Percentiles rank a stretch among this genome's conserved stretches.
Conservation (phyloP, 371 early-diverging fungal genomes). For the Syncephalis plumigaleata region DNA sequence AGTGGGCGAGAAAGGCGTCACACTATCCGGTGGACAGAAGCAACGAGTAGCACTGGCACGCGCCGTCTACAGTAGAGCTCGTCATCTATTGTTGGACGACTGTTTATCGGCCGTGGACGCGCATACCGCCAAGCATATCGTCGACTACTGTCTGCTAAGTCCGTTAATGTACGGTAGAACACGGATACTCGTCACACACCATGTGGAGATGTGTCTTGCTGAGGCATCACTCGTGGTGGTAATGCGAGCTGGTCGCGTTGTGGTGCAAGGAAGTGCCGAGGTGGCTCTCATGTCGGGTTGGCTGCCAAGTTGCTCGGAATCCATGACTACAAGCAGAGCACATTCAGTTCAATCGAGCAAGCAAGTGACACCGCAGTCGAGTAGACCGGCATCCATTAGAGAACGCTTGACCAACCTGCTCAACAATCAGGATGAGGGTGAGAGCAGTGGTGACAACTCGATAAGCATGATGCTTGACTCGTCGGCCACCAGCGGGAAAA, state of each 20-base stretch:
- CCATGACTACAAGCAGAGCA: neutral
- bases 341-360: too few species aligned
- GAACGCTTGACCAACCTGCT: conserved; percentile 7
- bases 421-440: conserved; percentile 6
- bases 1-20: conserved; percentile 77
- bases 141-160: conserved; percentile 45
- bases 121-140: conserved; percentile 76
- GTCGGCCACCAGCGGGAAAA: too few species aligned
- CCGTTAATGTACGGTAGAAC: conserved; percentile 59
- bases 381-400: neutral
- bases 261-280: conserved; percentile 17
- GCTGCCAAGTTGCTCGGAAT: neutral
- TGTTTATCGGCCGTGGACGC: conserved; percentile 66
- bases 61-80: conserved; percentile 61
- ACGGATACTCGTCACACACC: conserved; percentile 75
- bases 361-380: too few species aligned
- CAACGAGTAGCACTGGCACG: conserved; percentile 69
- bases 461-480: too few species aligned
- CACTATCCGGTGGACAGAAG: conserved; percentile 59
- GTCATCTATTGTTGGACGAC: conserved; percentile 65
- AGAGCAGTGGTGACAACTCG: neutral
- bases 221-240: conserved; percentile 42
- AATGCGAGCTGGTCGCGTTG: conserved; percentile 31
- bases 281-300: conserved; percentile 13
- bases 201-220: conserved; percentile 54